Conservation (phyloP, 176 grass and related monocot genomes). For the Avena insularis region DNA sequence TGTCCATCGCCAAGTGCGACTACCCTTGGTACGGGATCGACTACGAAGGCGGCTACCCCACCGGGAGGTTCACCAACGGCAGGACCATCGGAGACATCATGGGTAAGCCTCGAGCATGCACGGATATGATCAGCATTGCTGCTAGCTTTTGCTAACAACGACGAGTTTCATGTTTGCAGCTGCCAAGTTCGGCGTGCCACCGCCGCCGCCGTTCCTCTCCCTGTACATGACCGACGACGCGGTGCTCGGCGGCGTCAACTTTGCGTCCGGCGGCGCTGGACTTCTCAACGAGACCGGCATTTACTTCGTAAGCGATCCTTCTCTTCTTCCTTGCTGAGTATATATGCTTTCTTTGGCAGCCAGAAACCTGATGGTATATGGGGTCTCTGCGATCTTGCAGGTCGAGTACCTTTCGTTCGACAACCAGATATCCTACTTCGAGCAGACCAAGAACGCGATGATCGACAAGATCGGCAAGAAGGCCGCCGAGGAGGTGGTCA, state of each 20-base stretch:
- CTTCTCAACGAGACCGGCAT: constrained; percentile 95
- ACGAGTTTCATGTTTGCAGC: constrained; percentile 49
- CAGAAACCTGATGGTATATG: not conserved
- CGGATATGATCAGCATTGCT: not conserved
- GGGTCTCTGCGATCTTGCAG: constrained; percentile 35
- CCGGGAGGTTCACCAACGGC: constrained; percentile 93
- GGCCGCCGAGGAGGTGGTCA: constrained; percentile 66
- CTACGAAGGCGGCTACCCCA: constrained; percentile 60
- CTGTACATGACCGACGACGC: constrained; percentile 76
- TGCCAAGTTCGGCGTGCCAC: constrained; percentile 72
- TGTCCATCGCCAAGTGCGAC: constrained; percentile 83
- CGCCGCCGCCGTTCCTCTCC: constrained; percentile 75
- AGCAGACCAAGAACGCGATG: constrained; percentile 68
- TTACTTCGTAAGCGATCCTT: constrained; percentile 74
- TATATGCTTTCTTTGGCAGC: not conserved
- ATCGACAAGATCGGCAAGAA: constrained; percentile 67
- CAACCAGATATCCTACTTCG: constrained; percentile 78
- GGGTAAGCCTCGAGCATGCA: constrained; percentile 45
- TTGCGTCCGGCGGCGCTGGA: constrained; percentile 86
- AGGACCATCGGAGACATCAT: constrained; percentile 95
- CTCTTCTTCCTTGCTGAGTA: not conserved
- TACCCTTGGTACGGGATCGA: constrained; percentile 97
- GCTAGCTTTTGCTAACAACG: not conserved
- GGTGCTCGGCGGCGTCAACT: constrained; percentile 80
- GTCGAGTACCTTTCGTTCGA: constrained; percentile 94